Evolutionary conservation across 768 basidiomycete genomes (phyloP), one percentile per base, ranked within the genome.

Genomic region (Serendipita vermifera): DNA sequence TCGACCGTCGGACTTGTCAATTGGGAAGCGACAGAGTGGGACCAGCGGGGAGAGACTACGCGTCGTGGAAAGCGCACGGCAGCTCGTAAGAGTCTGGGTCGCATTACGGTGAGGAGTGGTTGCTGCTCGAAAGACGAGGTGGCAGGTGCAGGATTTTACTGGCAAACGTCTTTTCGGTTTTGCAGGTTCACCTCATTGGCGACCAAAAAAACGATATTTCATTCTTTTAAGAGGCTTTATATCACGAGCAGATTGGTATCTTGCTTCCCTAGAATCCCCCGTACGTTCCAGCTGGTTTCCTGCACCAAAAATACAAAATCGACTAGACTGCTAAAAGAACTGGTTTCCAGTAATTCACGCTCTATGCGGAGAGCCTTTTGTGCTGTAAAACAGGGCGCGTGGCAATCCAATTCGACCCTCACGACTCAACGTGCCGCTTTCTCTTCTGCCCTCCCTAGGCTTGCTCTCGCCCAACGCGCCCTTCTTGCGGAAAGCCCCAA

Each of bases 1-100:
- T 51, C 20, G 20, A n/a, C 31, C 22, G 46, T 51, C 46, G 46
- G 46, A 51, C 46, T 51, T 51, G 46, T 51, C 20, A 51, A 29
- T 20, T 31, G 24, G 15, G 46, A 20, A 5, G 29, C 9, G 46
- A 7, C 31, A 4, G 46, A 4, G 22, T 51, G n/a, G 15, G n/a
- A n/a, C n/a, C n/a, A n/a, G n/a, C n/a, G n/a, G n/a, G n/a, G n/a
- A n/a, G n/a, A n/a, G n/a, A n/a, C n/a, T n/a, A n/a, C n/a, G n/a
- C n/a, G n/a, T n/a, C n/a, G n/a, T n/a, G n/a, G n/a, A n/a, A n/a
- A n/a, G n/a, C n/a, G n/a, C n/a, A n/a, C n/a, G n/a, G n/a, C n/a
- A n/a, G n/a, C n/a, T n/a, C n/a, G n/a, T n/a, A n/a, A n/a, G n/a
- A n/a, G n/a, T n/a, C n/a, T n/a, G n/a, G n/a, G n/a, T n/a, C n/a